Conservation (phyloP, 1,139 yeast species). For the Debaryomyces coudertii region DNA sequence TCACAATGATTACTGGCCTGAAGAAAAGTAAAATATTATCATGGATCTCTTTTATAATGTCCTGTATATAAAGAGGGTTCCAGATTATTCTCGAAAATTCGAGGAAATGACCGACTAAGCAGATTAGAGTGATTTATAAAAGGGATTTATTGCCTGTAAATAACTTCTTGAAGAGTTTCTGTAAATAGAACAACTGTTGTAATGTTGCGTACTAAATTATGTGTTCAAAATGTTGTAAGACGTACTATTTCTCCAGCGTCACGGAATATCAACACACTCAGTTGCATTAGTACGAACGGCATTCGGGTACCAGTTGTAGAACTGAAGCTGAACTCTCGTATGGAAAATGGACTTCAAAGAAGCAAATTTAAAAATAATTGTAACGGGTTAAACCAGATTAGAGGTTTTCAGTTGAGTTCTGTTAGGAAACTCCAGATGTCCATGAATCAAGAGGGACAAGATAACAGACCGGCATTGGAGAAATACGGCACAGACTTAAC, state of each 20-base stretch:
- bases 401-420: constrained; percentile 21
- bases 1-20: constrained; percentile 40
- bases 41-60: neutral
- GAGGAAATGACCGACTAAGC: constrained; percentile 5
- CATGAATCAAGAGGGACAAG: constrained; percentile 50
- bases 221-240: neutral
- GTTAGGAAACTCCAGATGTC: constrained; percentile 38
- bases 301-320: neutral
- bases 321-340: neutral
- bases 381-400: neutral
- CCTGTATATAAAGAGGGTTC: constrained; percentile 7
- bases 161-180: neutral
- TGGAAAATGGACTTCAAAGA: neutral
- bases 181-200: constrained; percentile 2
- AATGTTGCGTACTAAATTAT: constrained; percentile 4
- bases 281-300: neutral
- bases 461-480: constrained; percentile 76
- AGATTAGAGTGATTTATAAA: neutral
- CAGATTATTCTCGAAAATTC: constrained; percentile 11
- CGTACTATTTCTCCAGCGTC: neutral
- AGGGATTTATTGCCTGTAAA: neutral
- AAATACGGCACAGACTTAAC: constrained; percentile 89
- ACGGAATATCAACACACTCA: neutral
- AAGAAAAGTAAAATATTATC: constrained; percentile 15
- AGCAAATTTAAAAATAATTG: neutral